A percentile compares a stretch with the other conserved stretches of the same genome.
These are phyloP conservation scores for Mucuna pruriens DNA, from an alignment of 306 rosid species.

Conservation along the genomic window DNA sequence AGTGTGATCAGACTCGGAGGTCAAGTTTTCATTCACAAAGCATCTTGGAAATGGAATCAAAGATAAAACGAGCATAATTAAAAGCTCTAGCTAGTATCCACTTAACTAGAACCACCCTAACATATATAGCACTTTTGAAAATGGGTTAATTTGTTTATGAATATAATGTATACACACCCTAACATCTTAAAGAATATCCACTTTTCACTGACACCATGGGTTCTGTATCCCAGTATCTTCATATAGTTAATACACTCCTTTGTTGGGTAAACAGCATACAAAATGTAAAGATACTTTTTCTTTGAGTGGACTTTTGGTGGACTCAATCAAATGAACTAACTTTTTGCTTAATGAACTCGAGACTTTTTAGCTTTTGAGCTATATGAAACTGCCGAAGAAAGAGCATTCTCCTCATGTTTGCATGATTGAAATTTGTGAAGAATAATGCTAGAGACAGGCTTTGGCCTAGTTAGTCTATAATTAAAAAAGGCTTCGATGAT, in stretches of 20 bases:
- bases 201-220: constrained; percentile 38
- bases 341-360: constrained; percentile 23
- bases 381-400: constrained; percentile 30
- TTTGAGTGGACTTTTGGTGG: constrained; percentile 24
- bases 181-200: background rate
- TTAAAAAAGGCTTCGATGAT: background rate
- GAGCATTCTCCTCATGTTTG: constrained; percentile 52
- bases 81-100: background rate
- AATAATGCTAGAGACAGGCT: background rate
- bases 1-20: background rate
- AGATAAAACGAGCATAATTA: background rate
- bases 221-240: constrained; percentile 31
- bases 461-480: constrained; percentile 2
- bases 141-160: background rate
- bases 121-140: background rate
- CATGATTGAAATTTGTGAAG: constrained; percentile 57
- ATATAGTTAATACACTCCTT: constrained; percentile 39
- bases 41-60: background rate
- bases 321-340: constrained; percentile 28
- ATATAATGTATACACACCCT: background rate
- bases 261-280: constrained; percentile 65
- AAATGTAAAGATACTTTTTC: constrained; percentile 51
- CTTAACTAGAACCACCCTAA: background rate
- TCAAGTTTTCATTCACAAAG: background rate
- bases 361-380: constrained; percentile 44